These are phyloP conservation scores for Eimeria necatrix DNA, from an alignment of 169 alveolate species.

Conservation along the genomic window DNA sequence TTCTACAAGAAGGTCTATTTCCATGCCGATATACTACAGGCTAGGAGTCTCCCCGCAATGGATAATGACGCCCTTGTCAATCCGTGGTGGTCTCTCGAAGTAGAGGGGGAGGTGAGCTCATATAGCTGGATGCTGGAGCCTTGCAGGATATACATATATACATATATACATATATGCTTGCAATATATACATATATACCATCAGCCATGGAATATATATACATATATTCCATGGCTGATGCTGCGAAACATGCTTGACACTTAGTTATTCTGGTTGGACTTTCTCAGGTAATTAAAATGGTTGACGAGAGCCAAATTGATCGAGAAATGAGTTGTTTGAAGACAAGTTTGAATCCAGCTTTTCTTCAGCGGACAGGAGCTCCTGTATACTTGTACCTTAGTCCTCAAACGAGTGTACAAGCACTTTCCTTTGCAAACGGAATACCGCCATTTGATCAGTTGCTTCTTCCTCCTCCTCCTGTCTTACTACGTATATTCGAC, in stretches of 20 bases:
- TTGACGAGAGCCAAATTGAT: slow-evolving; percentile 61
- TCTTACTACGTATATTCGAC: slow-evolving; percentile 69
- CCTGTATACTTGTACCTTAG: slow-evolving; percentile 50
- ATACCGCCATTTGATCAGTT: slow-evolving; percentile 21
- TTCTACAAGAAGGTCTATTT: slow-evolving; percentile 54
- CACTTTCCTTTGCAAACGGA: neutral
- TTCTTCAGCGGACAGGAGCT: slow-evolving; percentile 70
- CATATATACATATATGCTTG: no score
- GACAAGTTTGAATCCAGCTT: slow-evolving; percentile 69
- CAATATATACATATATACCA: no score
- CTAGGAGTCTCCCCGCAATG: slow-evolving; percentile 72
- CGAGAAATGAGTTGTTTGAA: slow-evolving; percentile 54
- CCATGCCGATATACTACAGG: slow-evolving; percentile 75
- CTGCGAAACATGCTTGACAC: neutral
- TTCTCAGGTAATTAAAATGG: slow-evolving; percentile 55
- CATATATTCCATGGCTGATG: neutral
- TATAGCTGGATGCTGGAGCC: no score
- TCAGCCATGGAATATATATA: neutral
- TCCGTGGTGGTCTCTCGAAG: slow-evolving; percentile 74
- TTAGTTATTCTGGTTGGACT: neutral
- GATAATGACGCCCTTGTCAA: slow-evolving; percentile 73
- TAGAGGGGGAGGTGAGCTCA: slow-evolving; percentile 68
- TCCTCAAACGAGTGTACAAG: slow-evolving; percentile 24
- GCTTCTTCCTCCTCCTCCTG: slow-evolving; percentile 76
- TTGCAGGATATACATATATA: no score